Percentiles rank a stretch among this genome's conserved stretches.
Evolutionary conservation across 192 early-diverging fungal genomes (phyloP).

Genomic region (Phycomyces nitens): DNA sequence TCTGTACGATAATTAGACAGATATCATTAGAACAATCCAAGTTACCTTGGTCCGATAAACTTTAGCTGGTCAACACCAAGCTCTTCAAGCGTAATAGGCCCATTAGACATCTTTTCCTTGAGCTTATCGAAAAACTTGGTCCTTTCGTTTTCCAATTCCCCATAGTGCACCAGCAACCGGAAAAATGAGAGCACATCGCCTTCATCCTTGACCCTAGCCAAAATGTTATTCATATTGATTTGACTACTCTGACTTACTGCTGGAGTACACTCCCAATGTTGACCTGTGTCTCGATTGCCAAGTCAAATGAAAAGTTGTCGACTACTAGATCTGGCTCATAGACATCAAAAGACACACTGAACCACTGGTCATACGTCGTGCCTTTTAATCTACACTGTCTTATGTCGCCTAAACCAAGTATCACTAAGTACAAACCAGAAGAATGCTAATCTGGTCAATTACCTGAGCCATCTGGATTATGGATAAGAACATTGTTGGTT

Average conservation of each 20-base stretch:
- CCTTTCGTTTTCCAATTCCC: slow-evolving; percentile 12
- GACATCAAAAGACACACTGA: slow-evolving; percentile 12
- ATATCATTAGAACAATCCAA: neutral
- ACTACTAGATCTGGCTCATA: neutral
- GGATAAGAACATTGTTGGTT: neutral
- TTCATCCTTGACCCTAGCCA: slow-evolving; percentile 17
- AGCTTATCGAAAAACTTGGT: slow-evolving; percentile 4
- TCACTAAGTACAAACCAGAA: neutral
- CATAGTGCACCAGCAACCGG: slow-evolving; percentile 24
- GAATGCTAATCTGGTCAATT: neutral
- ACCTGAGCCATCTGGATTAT: neutral
- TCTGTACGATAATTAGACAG: neutral
- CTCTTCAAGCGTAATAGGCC: neutral
- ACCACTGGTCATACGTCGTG: neutral
- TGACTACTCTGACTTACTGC: neutral
- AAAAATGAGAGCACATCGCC: slow-evolving; percentile 26
- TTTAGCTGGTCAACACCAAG: neutral
- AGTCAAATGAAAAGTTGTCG: slow-evolving; percentile 7
- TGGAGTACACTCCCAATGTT: slow-evolving; percentile 6
- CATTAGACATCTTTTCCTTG: neutral
- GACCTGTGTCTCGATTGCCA: slow-evolving; percentile 17
- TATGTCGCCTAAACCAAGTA: neutral
- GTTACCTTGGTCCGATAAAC: slow-evolving; percentile 7
- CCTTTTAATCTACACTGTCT: slow-evolving; percentile 11
- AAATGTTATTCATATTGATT: no score